These are phyloP conservation scores for Malus orientalis DNA, from an alignment of 306 rosid species.

Conservation along the genomic window DNA sequence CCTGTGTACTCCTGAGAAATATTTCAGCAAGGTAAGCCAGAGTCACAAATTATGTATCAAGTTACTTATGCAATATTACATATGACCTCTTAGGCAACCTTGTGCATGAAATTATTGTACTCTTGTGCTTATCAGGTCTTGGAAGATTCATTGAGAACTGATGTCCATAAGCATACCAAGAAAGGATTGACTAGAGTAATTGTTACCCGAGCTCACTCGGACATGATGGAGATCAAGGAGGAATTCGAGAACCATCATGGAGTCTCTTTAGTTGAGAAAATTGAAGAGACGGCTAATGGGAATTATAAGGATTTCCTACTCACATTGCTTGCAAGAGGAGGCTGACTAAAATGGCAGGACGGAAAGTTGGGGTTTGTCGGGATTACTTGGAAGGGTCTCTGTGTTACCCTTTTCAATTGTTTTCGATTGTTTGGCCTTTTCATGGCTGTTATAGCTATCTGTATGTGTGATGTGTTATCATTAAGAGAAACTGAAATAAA, in stretches of 20 bases:
- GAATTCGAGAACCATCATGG: slow-evolving; percentile 47
- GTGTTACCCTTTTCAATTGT: neutral
- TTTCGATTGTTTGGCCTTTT: neutral
- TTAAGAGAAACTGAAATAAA: slow-evolving; percentile 7
- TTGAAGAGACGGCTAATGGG: slow-evolving; percentile 60
- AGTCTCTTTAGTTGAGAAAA: slow-evolving; percentile 42
- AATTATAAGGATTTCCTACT: slow-evolving; percentile 82
- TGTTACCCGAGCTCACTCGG: slow-evolving; percentile 68
- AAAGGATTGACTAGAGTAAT: slow-evolving; percentile 76
- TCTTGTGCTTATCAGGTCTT: slow-evolving; percentile 34
- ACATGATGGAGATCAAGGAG: slow-evolving; percentile 54
- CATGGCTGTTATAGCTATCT: neutral
- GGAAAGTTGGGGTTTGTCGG: neutral
- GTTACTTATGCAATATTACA: neutral
- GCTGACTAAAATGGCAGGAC: slow-evolving; percentile 2
- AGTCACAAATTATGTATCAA: neutral
- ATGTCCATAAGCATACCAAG: slow-evolving; percentile 46
- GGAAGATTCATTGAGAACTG: slow-evolving; percentile 46
- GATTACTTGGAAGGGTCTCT: neutral
- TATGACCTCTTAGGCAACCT: neutral
- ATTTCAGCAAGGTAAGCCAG: slow-evolving; percentile 55
- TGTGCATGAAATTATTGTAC: neutral
- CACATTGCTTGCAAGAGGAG: slow-evolving; percentile 50
- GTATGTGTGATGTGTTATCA: neutral
- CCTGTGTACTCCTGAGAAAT: slow-evolving; percentile 55